phyloP scores from a whole-genome alignment of 2,329 filamentous ascomycete genomes.

The Iodosphaeria phyllophila region DNA sequence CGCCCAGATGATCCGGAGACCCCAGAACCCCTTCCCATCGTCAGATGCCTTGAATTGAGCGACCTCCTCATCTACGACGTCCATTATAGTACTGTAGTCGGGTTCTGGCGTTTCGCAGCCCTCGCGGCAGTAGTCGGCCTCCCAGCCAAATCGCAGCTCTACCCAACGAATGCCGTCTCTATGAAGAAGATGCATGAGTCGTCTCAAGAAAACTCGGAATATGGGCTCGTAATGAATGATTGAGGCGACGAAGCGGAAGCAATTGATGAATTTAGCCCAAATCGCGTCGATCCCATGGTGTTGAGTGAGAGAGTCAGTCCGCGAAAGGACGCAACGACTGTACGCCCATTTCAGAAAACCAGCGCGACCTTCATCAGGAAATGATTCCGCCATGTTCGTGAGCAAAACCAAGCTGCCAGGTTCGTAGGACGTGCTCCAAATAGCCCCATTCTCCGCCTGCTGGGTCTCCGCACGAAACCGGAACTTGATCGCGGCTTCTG shows the following conservation, averaged over 20 bases:
- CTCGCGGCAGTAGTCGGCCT: conserved; percentile 46
- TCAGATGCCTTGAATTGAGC: conserved; percentile 52
- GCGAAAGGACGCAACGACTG: conserved; percentile 50
- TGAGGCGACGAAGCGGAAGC: conserved; percentile 54
- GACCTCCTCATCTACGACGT: conserved; percentile 60
- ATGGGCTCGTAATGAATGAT: conserved; percentile 85
- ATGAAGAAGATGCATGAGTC: conserved; percentile 52
- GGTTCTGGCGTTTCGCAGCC: conserved; percentile 45
- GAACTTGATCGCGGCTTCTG: conserved; percentile 41
- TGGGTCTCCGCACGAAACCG: conserved; percentile 32
- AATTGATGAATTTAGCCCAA: conserved; percentile 64
- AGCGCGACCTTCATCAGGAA: conserved; percentile 49
- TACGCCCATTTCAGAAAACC: conserved; percentile 68
- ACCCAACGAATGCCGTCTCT: conserved; percentile 73
- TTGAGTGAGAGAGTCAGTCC: conserved; percentile 56
- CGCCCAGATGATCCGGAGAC: conserved; percentile 72
- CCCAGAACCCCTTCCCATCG: conserved; percentile 65
- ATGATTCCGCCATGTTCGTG: conserved; percentile 47
- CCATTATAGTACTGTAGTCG: conserved; percentile 52
- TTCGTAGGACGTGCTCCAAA: conserved; percentile 51
- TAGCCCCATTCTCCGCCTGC: conserved; percentile 22
- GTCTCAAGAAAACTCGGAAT: conserved; percentile 55
- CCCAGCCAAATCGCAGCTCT: conserved; percentile 61
- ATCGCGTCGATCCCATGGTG: conserved; percentile 70
- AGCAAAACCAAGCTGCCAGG: conserved; percentile 38